phyloP scores from a whole-genome alignment of 495 filamentous ascomycete genomes.

The Aspergillus bridgeri region DNA sequence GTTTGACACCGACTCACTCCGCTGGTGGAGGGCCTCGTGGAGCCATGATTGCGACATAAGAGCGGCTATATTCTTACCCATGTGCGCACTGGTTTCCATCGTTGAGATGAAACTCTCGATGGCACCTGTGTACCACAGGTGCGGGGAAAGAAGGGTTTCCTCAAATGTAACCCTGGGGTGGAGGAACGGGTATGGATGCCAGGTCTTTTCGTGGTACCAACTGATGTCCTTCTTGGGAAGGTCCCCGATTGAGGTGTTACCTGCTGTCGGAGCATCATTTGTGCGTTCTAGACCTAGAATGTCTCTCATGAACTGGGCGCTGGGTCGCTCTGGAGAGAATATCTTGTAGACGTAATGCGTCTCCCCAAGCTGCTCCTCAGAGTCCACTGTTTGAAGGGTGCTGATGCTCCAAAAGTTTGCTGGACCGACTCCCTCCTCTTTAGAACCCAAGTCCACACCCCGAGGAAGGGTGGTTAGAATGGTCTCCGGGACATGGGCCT shows the following conservation, averaged over 20 bases:
- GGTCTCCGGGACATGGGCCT: slow-evolving; percentile 57
- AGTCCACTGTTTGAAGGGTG: slow-evolving; percentile 58
- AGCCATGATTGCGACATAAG: slow-evolving; percentile 67
- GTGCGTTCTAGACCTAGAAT: slow-evolving; percentile 32
- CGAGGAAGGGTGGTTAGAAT: slow-evolving; percentile 81
- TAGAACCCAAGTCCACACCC: slow-evolving; percentile 45
- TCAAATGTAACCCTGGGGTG: slow-evolving; percentile 86
- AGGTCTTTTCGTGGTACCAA: slow-evolving; percentile 74
- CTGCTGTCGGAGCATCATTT: slow-evolving; percentile 11
- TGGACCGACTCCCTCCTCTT: slow-evolving; percentile 58
- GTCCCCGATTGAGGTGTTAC: slow-evolving; percentile 32
- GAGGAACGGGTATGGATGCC: slow-evolving; percentile 82
- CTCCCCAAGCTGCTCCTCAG: slow-evolving; percentile 31
- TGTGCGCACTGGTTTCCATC: slow-evolving; percentile 95
- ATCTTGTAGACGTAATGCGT: slow-evolving; percentile 91
- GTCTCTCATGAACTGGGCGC: slow-evolving; percentile 57
- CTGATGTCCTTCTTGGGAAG: slow-evolving; percentile 53
- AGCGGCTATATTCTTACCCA: slow-evolving; percentile 91
- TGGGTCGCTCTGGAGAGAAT: slow-evolving; percentile 73
- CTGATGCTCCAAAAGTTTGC: slow-evolving; percentile 87
- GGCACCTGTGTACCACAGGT: slow-evolving; percentile 84
- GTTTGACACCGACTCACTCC: slow-evolving; percentile 7
- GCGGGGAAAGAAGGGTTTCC: slow-evolving; percentile 60
- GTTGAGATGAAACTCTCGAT: slow-evolving; percentile 96
- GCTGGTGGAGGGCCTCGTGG: slow-evolving; percentile 10